Conservation (phyloP, 2,329 filamentous ascomycete species). For the Fusarium sp. region DNA sequence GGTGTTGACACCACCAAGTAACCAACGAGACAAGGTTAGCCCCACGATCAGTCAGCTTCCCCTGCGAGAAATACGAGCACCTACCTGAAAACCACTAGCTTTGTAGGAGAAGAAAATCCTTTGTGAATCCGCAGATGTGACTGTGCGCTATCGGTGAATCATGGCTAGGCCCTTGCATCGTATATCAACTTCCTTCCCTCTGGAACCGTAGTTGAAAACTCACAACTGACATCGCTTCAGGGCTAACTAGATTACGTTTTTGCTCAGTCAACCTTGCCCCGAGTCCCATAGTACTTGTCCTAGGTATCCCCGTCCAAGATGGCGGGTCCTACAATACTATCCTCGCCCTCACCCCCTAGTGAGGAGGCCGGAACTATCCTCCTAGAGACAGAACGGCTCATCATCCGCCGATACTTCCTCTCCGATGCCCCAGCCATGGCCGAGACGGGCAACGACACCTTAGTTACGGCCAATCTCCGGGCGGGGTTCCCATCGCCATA, state of each 20-base stretch:
- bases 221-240: background rate
- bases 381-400: slow-evolving; percentile 47
- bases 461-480: slow-evolving; percentile 53
- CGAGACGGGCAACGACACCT: slow-evolving; percentile 50
- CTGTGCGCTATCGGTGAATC: background rate
- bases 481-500: slow-evolving; percentile 60
- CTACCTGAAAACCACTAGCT: slow-evolving; percentile 17
- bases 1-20: background rate
- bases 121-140: slow-evolving; percentile 5
- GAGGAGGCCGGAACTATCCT: slow-evolving; percentile 44
- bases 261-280: background rate
- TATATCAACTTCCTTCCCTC: background rate
- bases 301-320: slow-evolving; percentile 15
- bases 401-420: slow-evolving; percentile 53
- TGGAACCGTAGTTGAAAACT: background rate
- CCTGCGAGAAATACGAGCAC: background rate
- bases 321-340: slow-evolving; percentile 26
- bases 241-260: background rate
- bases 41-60: background rate
- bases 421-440: slow-evolving; percentile 52
- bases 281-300: background rate
- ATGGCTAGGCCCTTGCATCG: background rate
- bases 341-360: slow-evolving; percentile 39
- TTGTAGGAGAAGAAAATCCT: slow-evolving; percentile 8
- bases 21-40: background rate